Evolutionary conservation across 1,284 basidiomycete species (phyloP), one percentile per base, ranked within the genome.

Genomic region (Ceratobasidium sp.): DNA sequence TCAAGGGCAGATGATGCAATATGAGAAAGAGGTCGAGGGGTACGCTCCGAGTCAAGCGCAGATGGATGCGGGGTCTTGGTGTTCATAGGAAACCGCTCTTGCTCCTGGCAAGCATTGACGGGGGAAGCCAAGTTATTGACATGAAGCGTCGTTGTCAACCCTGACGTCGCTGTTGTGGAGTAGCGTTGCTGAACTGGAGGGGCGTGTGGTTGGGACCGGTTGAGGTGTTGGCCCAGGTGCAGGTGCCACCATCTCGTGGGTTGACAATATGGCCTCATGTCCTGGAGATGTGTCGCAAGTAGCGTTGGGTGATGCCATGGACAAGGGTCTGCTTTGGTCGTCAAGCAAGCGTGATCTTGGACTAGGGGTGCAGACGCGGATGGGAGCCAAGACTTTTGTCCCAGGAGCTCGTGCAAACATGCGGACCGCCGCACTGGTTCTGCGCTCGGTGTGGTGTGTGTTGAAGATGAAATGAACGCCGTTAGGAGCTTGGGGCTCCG

Each of bases 401-500:
- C 63, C 63, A 26, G 73, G 73, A 44, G 73, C 67, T n/a, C n/a
- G n/a, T 76, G 63, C 73, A 63, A 46, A 67, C 63, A 26, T 63
- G 73, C 18, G 73, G 73, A 15, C 51, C 63, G 63, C 28, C 49
- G 73, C 20, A 58, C n/a, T 26, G 51, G 46, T 26, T 76, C 63
- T 10, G 20, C 49, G 40, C 63, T 76, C 51, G 46, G 61, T 15
- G 51, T 67, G 9, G n/a, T n/a, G n/a, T n/a, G n/a, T 67, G 9
- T 40, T n/a, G 28, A 63, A 40, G 13, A 23, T 20, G 33, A 76
- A 76, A 53, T 76, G 73, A 39, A 77, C 64, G 13, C 46, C 46
- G 15, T n/a, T n/a, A n/a, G n/a, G n/a, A n/a, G 76, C 89, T 89
- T 79, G 89, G 87, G 64, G 90, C 87, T 79, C 92, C 90, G 67